phyloP scores from a whole-genome alignment of 495 filamentous ascomycete species.

The Articulospora tetracladia region DNA sequence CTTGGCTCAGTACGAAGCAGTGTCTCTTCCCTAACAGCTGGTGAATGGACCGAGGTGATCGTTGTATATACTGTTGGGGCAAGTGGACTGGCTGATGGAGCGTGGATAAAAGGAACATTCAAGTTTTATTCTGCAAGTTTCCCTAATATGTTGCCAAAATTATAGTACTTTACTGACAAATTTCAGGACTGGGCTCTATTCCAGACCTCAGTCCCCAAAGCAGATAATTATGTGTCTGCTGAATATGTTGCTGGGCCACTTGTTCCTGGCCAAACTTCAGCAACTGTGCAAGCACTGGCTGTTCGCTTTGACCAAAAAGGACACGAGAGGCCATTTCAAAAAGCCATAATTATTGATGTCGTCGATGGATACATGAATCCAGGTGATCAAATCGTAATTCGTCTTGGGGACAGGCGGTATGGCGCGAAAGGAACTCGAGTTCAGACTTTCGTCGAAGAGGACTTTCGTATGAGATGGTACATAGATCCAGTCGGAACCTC shows the following conservation, averaged over 20 bases:
- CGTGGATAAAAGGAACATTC: constrained; percentile 30
- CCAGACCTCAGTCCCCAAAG: constrained; percentile 24
- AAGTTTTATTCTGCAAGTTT: constrained; percentile 26
- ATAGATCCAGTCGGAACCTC: constrained; percentile 7
- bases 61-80: constrained; percentile 26
- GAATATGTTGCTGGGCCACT: constrained; percentile 22
- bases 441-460: constrained; percentile 5
- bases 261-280: constrained; percentile 6
- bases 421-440: neutral
- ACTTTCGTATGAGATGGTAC: constrained; percentile 7
- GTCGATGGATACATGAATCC: constrained; percentile 7
- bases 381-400: constrained; percentile 1
- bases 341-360: constrained; percentile 4
- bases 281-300: neutral
- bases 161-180: neutral
- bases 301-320: constrained; percentile 6
- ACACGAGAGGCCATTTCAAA: constrained; percentile 6
- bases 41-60: constrained; percentile 27
- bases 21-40: constrained; percentile 16
- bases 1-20: constrained; percentile 22
- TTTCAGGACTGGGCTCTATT: constrained; percentile 24
- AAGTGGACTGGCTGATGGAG: constrained; percentile 27
- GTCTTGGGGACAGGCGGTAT: neutral
- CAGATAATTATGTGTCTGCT: constrained; percentile 27
- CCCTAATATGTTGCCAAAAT: neutral